Conservation (phyloP, 768 basidiomycete species). For the Arthromyces matolae region DNA sequence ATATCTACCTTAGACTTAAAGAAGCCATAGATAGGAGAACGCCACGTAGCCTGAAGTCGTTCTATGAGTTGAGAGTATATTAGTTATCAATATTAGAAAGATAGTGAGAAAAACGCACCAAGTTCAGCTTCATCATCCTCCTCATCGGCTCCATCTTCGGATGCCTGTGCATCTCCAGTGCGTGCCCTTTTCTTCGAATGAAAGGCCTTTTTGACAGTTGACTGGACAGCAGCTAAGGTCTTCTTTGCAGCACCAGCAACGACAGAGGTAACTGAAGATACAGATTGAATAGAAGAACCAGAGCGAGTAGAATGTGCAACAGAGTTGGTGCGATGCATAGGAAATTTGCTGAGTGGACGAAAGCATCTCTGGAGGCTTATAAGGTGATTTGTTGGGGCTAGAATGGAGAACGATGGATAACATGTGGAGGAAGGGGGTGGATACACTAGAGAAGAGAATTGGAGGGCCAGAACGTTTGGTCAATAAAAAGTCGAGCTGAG, state of each 20-base stretch:
- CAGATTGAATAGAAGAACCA: not conserved
- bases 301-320: not conserved
- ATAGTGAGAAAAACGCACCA: not conserved
- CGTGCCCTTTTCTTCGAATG: not conserved
- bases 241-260: not conserved
- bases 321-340: not conserved
- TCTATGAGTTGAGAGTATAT: not conserved
- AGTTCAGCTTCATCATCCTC: not conserved
- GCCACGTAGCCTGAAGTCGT: too few species aligned
- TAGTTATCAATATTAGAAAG: not conserved
- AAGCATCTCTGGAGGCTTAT: too few species aligned
- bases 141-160: not conserved
- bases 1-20: too few species aligned
- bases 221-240: not conserved
- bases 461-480: too few species aligned
- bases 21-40: too few species aligned
- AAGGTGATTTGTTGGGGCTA: too few species aligned
- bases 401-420: too few species aligned
- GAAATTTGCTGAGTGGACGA: too few species aligned
- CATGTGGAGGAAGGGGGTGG: too few species aligned
- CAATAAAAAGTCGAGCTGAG: too few species aligned
- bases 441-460: too few species aligned
- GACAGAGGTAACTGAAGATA: not conserved
- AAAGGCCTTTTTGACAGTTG: not conserved
- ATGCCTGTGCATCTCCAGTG: not conserved